These are phyloP conservation scores for Clonostachys byssicola DNA, from an alignment of 2,329 filamentous ascomycete species.

Conservation along the genomic window DNA sequence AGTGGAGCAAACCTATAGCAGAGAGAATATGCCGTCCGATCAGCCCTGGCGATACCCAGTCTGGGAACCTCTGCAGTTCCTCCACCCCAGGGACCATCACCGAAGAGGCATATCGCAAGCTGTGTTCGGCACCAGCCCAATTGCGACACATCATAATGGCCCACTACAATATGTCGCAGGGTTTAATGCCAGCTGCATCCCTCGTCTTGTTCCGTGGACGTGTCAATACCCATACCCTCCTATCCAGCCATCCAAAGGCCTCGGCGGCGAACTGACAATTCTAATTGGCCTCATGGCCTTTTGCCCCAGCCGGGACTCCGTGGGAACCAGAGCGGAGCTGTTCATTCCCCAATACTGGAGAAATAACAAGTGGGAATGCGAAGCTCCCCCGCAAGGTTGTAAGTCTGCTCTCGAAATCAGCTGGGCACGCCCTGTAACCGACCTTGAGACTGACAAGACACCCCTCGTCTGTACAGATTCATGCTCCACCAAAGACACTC, in stretches of 20 bases:
- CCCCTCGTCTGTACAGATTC: constrained; percentile 11
- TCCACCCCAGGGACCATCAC: constrained; percentile 3
- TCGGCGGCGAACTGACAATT: constrained; percentile 30
- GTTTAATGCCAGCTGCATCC: constrained; percentile 27
- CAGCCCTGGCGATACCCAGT: constrained; percentile 1
- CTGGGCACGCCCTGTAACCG: neutral
- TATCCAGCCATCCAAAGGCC: constrained; percentile 16
- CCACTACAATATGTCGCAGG: constrained; percentile 22
- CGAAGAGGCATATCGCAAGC: constrained; percentile 19
- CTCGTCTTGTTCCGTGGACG: constrained; percentile 22
- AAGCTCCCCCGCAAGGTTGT: constrained; percentile 15
- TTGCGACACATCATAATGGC: constrained; percentile 1
- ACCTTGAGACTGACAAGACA: neutral
- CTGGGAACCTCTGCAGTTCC: constrained; percentile 24
- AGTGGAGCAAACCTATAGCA: neutral
- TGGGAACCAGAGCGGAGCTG: constrained; percentile 4
- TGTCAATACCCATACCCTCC: constrained; percentile 13
- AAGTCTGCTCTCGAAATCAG: constrained; percentile 5
- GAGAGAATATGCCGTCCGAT: neutral
- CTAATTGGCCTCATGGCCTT: constrained; percentile 35
- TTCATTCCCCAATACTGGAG: constrained; percentile 20
- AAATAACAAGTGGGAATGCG: constrained; percentile 13
- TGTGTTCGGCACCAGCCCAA: constrained; percentile 9
- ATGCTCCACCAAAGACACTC: constrained; percentile 11
- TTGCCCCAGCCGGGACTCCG: constrained; percentile 2